A percentile compares a stretch with the other conserved stretches of the same genome.
Conservation (phyloP, 306 rosid species). For the Morella rubra region DNA sequence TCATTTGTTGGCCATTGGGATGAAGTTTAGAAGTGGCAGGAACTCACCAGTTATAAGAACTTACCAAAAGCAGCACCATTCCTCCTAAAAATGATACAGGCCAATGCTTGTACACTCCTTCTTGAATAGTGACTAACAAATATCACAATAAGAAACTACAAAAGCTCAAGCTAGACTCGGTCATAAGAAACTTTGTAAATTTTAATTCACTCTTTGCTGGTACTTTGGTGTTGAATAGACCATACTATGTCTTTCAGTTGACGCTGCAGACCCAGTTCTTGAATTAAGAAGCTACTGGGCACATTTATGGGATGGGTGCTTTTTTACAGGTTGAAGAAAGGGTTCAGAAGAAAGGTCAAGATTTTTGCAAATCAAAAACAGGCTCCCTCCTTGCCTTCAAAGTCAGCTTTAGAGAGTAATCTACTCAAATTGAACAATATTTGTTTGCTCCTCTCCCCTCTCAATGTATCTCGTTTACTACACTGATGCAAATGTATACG, state of each 20-base stretch:
- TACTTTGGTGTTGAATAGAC: not conserved
- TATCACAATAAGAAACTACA: too few relatives aligned
- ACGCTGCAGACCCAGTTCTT: not conserved
- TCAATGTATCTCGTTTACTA: not conserved
- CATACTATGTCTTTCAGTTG: not conserved
- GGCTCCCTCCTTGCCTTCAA: constrained; percentile 89
- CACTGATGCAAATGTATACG: not conserved
- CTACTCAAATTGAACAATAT: constrained; percentile 8
- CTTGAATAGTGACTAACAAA: too few relatives aligned
- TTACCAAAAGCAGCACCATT: too few relatives aligned
- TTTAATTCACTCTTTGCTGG: too few relatives aligned
- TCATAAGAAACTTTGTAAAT: not conserved
- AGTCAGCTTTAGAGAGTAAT: constrained; percentile 94
- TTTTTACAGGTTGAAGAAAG: constrained; percentile 71
- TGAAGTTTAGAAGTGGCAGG: not conserved
- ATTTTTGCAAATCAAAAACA: constrained; percentile 71
- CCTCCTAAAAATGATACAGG: not conserved
- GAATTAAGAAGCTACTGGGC: not conserved
- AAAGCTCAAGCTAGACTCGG: not conserved
- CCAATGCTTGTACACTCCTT: not conserved
- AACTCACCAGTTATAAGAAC: not conserved
- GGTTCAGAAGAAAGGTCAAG: constrained; percentile 74
- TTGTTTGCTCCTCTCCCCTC: not conserved
- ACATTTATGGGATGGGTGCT: constrained; percentile 23
- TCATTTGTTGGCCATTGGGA: not conserved